A percentile compares a stretch with the other conserved stretches of the same genome.
These are phyloP conservation scores for Aspergillus pseudonomiae DNA, from an alignment of 2,329 filamentous ascomycete species.

Conservation along the genomic window DNA sequence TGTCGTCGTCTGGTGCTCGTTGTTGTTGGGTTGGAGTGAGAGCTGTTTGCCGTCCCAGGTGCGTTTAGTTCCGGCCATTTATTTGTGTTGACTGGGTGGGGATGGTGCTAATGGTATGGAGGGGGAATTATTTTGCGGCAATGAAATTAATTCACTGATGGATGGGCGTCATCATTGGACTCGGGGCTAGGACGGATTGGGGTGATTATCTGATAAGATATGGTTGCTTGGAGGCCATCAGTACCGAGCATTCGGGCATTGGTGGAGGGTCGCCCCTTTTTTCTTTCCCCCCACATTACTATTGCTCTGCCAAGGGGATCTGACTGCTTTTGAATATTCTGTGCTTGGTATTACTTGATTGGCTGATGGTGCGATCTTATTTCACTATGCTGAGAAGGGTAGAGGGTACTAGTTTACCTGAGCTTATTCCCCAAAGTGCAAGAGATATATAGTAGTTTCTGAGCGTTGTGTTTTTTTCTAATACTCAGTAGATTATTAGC, in stretches of 20 bases:
- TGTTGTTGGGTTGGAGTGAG: background rate
- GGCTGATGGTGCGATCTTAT: background rate
- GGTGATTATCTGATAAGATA: constrained; percentile 17
- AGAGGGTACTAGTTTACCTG: too few relatives aligned
- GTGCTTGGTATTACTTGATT: background rate
- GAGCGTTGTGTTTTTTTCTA: background rate
- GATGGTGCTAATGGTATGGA: background rate
- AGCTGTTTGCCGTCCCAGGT: constrained; percentile 41
- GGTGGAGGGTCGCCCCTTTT: too few relatives aligned
- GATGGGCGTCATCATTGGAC: background rate
- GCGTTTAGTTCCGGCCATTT: constrained; percentile 43
- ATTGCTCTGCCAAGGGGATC: too few relatives aligned
- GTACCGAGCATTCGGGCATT: background rate
- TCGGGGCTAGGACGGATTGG: constrained; percentile 7
- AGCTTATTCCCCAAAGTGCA: too few relatives aligned
- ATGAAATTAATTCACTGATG: background rate
- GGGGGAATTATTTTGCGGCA: background rate
- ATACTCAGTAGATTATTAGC: background rate
- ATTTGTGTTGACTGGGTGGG: background rate
- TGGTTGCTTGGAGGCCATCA: background rate
- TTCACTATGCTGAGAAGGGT: background rate
- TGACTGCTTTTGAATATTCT: background rate
- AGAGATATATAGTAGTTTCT: too few relatives aligned
- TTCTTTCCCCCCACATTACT: background rate
- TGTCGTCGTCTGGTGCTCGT: constrained; percentile 14